Evolutionary conservation across 805 yeast species (phyloP).

Genomic region (Lipomyces orientalis): DNA sequence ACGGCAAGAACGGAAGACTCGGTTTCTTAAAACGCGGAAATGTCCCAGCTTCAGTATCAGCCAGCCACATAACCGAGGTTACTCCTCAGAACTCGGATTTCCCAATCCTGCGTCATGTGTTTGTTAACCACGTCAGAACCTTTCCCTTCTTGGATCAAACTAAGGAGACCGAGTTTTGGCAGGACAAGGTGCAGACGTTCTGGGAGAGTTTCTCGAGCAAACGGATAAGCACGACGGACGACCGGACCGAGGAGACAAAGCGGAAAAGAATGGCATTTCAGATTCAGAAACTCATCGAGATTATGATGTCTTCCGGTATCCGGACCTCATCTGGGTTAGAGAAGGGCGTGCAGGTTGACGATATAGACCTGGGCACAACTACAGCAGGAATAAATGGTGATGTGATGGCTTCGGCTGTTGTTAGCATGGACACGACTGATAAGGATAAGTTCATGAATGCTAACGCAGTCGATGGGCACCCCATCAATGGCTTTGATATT

Average conservation of each 20-base stretch:
- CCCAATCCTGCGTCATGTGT: slow-evolving; percentile 73
- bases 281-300: slow-evolving; percentile 63
- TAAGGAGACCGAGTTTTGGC: slow-evolving; percentile 74
- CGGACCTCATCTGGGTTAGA: slow-evolving; percentile 51
- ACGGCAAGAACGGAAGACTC: background rate
- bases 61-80: slow-evolving; percentile 24
- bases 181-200: slow-evolving; percentile 75
- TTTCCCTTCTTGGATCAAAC: slow-evolving; percentile 73
- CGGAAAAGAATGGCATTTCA: slow-evolving; percentile 66
- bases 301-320: slow-evolving; percentile 77
- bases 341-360: slow-evolving; percentile 28
- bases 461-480: slow-evolving; percentile 41
- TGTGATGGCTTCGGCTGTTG: slow-evolving; percentile 25
- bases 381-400: slow-evolving; percentile 32
- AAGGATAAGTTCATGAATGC: slow-evolving; percentile 35
- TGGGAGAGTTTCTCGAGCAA: slow-evolving; percentile 77
- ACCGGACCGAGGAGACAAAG: slow-evolving; percentile 76
- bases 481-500: slow-evolving; percentile 62
- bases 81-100: slow-evolving; percentile 50
- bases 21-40: slow-evolving; percentile 4
- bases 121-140: slow-evolving; percentile 63
- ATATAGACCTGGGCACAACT: slow-evolving; percentile 9
- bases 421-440: slow-evolving; percentile 37
- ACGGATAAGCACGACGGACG: slow-evolving; percentile 73
- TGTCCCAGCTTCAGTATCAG: background rate